Conservation (phyloP, 2,329 filamentous ascomycete genomes). For the Colletotrichum sidae region DNA sequence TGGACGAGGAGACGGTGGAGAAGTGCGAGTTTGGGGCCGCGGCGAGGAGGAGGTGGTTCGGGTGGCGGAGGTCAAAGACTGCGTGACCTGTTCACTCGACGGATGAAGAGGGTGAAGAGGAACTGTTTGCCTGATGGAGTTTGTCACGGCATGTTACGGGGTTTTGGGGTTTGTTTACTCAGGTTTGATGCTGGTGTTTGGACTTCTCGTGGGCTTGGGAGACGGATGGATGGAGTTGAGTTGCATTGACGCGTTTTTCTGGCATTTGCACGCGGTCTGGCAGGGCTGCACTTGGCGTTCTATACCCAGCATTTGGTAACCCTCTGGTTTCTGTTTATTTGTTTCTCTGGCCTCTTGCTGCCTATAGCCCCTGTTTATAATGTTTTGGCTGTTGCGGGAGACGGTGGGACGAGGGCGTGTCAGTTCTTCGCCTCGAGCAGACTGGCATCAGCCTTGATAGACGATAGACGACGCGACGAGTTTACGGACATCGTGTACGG, state of each 20-base stretch:
- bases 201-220: background rate
- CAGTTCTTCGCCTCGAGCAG: conserved; percentile 7
- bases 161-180: background rate
- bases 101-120: no score
- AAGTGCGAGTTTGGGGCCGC: conserved; percentile 12
- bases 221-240: background rate
- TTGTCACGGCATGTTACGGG: background rate
- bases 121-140: background rate
- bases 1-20: conserved; percentile 44
- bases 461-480: conserved; percentile 31
- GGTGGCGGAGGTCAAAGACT: conserved; percentile 29
- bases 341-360: background rate
- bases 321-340: background rate
- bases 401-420: no score
- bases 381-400: conserved; percentile 11
- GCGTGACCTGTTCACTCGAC: background rate
- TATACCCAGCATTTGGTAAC: conserved; percentile 37
- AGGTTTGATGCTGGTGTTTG: conserved; percentile 22
- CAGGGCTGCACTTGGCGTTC: conserved; percentile 31
- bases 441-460: conserved; percentile 31
- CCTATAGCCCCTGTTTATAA: conserved; percentile 18
- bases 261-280: conserved; percentile 34
- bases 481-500: background rate
- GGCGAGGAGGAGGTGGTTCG: conserved; percentile 24
- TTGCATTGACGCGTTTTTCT: conserved; percentile 1